Conservation (phyloP, 768 basidiomycete genomes). For the Pulveroboletus sp. region DNA sequence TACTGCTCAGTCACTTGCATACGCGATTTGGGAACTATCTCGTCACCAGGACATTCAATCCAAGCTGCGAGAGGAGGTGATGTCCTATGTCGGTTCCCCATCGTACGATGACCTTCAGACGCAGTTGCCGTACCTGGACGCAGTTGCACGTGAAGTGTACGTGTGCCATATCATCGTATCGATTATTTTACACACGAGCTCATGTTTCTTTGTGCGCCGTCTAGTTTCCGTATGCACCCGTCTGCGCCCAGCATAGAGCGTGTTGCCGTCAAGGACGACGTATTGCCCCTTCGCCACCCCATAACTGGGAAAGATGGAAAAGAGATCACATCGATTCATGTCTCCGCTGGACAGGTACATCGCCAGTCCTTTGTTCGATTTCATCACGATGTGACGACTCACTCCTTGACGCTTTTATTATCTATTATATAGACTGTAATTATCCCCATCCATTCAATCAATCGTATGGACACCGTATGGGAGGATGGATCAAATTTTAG, state of each 20-base stretch:
- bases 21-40: conserved; percentile 7
- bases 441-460: conserved; percentile 1
- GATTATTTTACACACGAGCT: background rate
- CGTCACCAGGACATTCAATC: conserved; percentile 2
- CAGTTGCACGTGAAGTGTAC: conserved; percentile 5
- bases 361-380: too few species aligned
- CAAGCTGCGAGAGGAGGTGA: conserved; percentile 1
- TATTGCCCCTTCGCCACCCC: conserved; percentile 2
- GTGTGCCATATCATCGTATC: background rate
- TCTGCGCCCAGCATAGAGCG: conserved; percentile 2
- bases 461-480: conserved; percentile 3
- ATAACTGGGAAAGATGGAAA: conserved; percentile 1
- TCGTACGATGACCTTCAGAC: conserved; percentile 7
- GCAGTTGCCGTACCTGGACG: conserved; percentile 6
- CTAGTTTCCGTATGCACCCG: conserved; percentile 1
- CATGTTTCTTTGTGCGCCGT: background rate
- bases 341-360: conserved; percentile 7
- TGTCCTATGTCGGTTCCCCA: background rate
- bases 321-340: background rate
- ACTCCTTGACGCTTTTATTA: too few species aligned
- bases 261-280: conserved; percentile 1
- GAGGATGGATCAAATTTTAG: background rate
- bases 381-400: too few species aligned
- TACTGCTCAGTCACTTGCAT: conserved; percentile 4
- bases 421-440: background rate